Evolutionary conservation across 805 yeast species (phyloP), one percentile per base, ranked within the genome.

Genomic region (Yamadazyma phyllophila): DNA sequence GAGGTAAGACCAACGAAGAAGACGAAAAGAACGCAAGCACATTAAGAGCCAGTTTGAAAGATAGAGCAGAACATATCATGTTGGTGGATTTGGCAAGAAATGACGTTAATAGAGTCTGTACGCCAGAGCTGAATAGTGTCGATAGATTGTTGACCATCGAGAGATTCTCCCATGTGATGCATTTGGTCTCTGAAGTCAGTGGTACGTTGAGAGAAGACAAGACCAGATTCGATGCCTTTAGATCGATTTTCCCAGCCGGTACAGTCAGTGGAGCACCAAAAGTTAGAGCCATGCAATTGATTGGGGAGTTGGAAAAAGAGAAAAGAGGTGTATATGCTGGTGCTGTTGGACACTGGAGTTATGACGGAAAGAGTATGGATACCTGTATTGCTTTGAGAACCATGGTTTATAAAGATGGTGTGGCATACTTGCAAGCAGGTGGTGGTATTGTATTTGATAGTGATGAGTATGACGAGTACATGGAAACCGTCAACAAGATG

Each of bases 191-290:
- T 2, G 95, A 92, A 66, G 97, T 92, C 15, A 84, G 95, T 50
- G 99, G 99, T 11, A 88, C 84, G 1, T 73, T 94, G 58, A 77
- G 99, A 61, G 67, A 73, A 0, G 97, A 79, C 48, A 85, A 88
- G 71, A 83, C 92, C 10, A 77, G 98, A 53, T 94, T 94, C 61
- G 99, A 94, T 70, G 99, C 99, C 0, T 90, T 94, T 69, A 80
- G 99, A 63, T 90, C 97, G 2, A 88, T 94, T 45, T 94, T 94
- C 82, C 99, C 99, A 15, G 99, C 99, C 1, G 99, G 99, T 36
- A 94, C 99, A 1, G 98, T 92, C 10, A 84, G 95, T 45, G 99
- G 99, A 33, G 98, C 99, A 2, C 99, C 99, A 45, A 94, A 94
- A 67, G 96, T 94, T 35, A 82, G 80, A 57, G 99, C 99, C 8